Evolutionary conservation across 768 basidiomycete species (phyloP).

Genomic region (Boletus reticuloceps): DNA sequence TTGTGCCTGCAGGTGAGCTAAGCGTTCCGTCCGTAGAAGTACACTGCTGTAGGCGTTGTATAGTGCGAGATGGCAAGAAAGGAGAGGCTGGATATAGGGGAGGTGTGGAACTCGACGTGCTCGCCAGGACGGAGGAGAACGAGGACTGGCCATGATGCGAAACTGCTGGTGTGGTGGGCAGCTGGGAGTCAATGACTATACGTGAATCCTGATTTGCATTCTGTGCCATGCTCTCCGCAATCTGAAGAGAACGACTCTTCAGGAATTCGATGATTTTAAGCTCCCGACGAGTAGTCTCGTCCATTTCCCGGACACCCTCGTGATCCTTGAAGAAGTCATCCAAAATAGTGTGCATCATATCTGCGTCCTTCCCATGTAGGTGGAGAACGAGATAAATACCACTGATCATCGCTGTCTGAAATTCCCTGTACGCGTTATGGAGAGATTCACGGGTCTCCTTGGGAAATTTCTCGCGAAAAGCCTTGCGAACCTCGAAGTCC

Average conservation of each 20-base stretch:
- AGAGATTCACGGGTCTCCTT: constrained; percentile 67
- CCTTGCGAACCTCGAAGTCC: constrained; percentile 77
- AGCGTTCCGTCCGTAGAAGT: constrained; percentile 42
- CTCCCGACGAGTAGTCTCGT: constrained; percentile 80
- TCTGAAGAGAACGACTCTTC: constrained; percentile 63
- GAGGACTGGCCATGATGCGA: constrained; percentile 16
- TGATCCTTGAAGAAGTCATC: constrained; percentile 72
- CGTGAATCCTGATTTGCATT: constrained; percentile 14
- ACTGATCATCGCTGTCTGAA: constrained; percentile 87
- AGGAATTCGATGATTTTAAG: constrained; percentile 84
- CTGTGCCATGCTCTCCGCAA: constrained; percentile 34
- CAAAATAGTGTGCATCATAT: constrained; percentile 73
- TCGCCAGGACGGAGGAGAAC: constrained; percentile 25
- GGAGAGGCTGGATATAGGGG: constrained; percentile 31
- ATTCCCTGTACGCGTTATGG: constrained; percentile 82
- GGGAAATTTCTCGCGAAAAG: constrained; percentile 59
- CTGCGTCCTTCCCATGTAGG: constrained; percentile 66
- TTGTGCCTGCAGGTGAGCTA: constrained; percentile 59
- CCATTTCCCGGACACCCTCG: constrained; percentile 55
- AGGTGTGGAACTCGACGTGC: constrained; percentile 17
- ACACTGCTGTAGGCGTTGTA: constrained; percentile 60
- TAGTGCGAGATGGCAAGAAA: constrained; percentile 43
- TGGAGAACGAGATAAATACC: constrained; percentile 84
- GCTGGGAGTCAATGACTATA: constrained; percentile 36
- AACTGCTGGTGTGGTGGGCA: constrained; percentile 9